These are phyloP conservation scores for Lactarius psammicola DNA, from an alignment of 768 basidiomycete species.

Conservation along the genomic window DNA sequence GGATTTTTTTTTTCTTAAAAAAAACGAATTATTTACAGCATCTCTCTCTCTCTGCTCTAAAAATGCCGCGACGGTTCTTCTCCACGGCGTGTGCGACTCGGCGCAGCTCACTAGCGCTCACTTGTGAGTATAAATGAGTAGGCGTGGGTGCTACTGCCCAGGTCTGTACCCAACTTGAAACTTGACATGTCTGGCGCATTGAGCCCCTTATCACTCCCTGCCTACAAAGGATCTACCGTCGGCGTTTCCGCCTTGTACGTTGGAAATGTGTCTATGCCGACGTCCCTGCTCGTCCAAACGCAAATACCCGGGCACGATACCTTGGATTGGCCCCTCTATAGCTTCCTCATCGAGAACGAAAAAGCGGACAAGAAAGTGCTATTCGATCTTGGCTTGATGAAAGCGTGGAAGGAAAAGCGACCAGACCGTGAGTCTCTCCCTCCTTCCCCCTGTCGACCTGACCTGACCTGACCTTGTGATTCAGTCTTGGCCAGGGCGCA, in stretches of 20 bases:
- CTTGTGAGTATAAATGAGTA: not conserved
- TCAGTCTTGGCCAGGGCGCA: not conserved
- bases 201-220: not conserved
- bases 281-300: not conserved
- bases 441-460: not conserved
- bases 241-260: not conserved
- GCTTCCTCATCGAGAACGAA: conserved; percentile 6
- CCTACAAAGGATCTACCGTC: conserved; percentile 1
- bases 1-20: no score
- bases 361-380: not conserved
- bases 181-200: not conserved
- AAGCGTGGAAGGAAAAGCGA: not conserved
- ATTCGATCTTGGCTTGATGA: conserved; percentile 7
- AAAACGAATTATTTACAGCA: no score
- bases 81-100: not conserved
- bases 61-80: not conserved
- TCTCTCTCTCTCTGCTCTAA: no score
- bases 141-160: not conserved
- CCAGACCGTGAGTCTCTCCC: not conserved
- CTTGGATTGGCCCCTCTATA: not conserved
- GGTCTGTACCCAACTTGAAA: not conserved
- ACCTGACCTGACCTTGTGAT: not conserved
- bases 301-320: not conserved
- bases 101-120: not conserved
- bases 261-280: not conserved